Percentiles rank a stretch among this genome's conserved stretches.
Evolutionary conservation across 495 filamentous ascomycete species (phyloP).

Genomic region (Aspergillus cristatus): DNA sequence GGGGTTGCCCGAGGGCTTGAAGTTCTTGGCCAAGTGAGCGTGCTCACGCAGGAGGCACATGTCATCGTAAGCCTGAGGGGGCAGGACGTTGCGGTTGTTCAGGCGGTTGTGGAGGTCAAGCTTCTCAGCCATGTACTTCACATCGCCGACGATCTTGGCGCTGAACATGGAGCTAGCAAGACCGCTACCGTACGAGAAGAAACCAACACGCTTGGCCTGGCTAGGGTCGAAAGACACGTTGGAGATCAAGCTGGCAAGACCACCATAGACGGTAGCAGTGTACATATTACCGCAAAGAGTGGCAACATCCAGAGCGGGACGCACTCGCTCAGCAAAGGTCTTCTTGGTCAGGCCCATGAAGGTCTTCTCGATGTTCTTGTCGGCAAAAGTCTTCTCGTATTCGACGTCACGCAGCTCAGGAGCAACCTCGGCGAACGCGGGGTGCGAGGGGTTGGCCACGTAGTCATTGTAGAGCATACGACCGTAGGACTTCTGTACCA

Average conservation of each 20-base stretch:
- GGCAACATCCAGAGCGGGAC: slow-evolving; percentile 74
- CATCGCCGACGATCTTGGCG: slow-evolving; percentile 70
- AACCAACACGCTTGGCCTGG: slow-evolving; percentile 75
- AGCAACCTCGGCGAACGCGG: slow-evolving; percentile 77
- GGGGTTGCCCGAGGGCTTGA: slow-evolving; percentile 64
- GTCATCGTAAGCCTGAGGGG: slow-evolving; percentile 82
- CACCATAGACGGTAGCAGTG: slow-evolving; percentile 86
- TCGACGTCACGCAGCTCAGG: slow-evolving; percentile 76
- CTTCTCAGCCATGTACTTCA: slow-evolving; percentile 64
- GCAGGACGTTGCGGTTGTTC: slow-evolving; percentile 57
- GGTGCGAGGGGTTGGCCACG: slow-evolving; percentile 64
- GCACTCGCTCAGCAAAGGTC: slow-evolving; percentile 80
- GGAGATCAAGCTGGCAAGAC: slow-evolving; percentile 66
- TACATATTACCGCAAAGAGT: slow-evolving; percentile 99
- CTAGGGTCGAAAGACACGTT: slow-evolving; percentile 61
- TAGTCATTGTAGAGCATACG: slow-evolving; percentile 97
- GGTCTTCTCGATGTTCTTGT: slow-evolving; percentile 94
- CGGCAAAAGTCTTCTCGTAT: slow-evolving; percentile 76
- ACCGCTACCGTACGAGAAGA: slow-evolving; percentile 95
- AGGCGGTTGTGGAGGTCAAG: slow-evolving; percentile 74
- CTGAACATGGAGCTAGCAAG: slow-evolving; percentile 87
- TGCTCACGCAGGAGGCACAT: slow-evolving; percentile 92
- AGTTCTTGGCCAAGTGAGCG: slow-evolving; percentile 90
- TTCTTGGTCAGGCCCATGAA: slow-evolving; percentile 96
- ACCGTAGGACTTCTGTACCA: slow-evolving; percentile 90